phyloP scores from a whole-genome alignment of 768 basidiomycete species.

The Rhodotorula kratochvilovae region DNA sequence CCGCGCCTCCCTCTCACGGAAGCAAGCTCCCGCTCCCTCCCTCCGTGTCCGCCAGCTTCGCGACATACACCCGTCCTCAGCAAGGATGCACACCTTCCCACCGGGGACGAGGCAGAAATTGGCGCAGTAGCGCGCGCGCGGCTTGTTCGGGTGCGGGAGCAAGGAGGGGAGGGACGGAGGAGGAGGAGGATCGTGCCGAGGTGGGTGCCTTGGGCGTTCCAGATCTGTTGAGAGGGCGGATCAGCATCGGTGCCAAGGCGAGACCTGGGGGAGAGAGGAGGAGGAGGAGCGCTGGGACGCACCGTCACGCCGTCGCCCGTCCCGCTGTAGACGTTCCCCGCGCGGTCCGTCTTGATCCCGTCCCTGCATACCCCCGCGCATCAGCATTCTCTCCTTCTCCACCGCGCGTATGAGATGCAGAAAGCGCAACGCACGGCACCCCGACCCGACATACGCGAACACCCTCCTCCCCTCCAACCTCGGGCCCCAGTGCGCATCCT shows the following conservation, averaged over 20 bases:
- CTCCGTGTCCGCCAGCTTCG: neutral
- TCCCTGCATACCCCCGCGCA: slow-evolving; percentile 45
- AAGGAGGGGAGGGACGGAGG: neutral
- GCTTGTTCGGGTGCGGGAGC: neutral
- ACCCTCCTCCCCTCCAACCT: slow-evolving; percentile 60
- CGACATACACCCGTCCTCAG: slow-evolving; percentile 24
- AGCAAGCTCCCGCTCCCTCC: slow-evolving; percentile 4
- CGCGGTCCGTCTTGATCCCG: slow-evolving; percentile 61
- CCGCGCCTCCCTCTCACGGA: neutral
- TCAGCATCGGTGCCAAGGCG: neutral
- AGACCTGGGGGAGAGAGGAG: neutral
- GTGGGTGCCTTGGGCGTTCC: slow-evolving; percentile 30
- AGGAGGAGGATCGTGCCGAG: slow-evolving; percentile 36
- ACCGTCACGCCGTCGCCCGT: slow-evolving; percentile 68
- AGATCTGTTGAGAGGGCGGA: slow-evolving; percentile 13
- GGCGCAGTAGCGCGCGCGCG: slow-evolving; percentile 5
- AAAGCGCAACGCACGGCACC: neutral
- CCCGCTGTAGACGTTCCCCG: slow-evolving; percentile 64
- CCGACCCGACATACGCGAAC: slow-evolving; percentile 62
- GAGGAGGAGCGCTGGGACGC: neutral
- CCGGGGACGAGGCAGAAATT: slow-evolving; percentile 23
- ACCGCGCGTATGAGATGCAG: too few species aligned
- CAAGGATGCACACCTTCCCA: slow-evolving; percentile 8
- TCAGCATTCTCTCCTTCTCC: too few species aligned
- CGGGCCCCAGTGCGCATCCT: neutral